phyloP scores from a whole-genome alignment of 306 rosid species.

The Cicer yamashitae region DNA sequence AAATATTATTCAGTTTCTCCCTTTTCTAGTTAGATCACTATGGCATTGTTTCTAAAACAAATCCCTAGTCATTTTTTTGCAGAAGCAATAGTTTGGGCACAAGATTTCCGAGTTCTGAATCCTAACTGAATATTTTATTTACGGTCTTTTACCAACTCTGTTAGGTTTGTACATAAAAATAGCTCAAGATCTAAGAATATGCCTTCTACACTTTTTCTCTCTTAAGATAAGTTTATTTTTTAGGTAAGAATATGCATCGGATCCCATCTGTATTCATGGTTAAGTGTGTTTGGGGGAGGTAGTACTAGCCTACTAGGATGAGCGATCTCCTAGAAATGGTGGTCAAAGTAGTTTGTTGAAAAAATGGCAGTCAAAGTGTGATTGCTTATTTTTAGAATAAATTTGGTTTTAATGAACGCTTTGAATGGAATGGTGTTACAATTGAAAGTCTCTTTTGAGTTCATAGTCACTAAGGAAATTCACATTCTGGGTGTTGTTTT shows the following conservation, averaged over 20 bases:
- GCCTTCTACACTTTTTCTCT: background rate
- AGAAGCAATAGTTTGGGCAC: background rate
- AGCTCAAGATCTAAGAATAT: background rate
- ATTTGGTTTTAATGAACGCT: constrained; percentile 27
- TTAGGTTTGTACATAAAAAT: background rate
- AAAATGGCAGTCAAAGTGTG: background rate
- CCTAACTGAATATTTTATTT: background rate
- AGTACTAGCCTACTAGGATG: too few species aligned
- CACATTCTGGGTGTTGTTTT: constrained; percentile 36
- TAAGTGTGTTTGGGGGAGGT: too few species aligned
- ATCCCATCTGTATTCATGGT: too few species aligned
- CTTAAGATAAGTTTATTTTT: background rate
- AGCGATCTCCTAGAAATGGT: background rate
- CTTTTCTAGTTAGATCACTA: too few species aligned
- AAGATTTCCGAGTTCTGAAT: background rate
- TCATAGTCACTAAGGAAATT: constrained; percentile 24
- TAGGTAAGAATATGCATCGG: background rate
- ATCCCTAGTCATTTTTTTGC: background rate
- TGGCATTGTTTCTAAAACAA: too few species aligned
- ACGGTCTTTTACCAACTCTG: background rate
- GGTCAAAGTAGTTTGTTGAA: background rate
- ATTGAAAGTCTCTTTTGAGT: constrained; percentile 27
- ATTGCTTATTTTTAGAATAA: constrained; percentile 27
- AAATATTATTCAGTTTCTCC: too few species aligned
- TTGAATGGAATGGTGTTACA: constrained; percentile 27